These are phyloP conservation scores for Diospyros lotus DNA, from an alignment of 148 eudicot genomes.

Conservation along the genomic window DNA sequence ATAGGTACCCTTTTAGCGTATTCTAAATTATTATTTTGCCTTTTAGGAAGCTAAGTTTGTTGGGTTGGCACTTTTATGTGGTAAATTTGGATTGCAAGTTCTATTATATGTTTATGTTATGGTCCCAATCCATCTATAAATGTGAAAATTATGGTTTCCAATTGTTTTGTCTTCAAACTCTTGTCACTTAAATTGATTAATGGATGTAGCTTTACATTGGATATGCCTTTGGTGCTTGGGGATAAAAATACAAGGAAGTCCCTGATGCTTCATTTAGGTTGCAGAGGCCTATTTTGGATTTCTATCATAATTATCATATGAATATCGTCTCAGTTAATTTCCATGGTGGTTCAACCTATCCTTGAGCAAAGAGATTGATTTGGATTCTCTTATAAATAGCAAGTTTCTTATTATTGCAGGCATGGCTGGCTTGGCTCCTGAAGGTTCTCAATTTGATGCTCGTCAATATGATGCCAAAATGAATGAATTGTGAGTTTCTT, in stretches of 20 bases:
- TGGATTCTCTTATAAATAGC: neutral
- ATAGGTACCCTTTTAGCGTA: neutral
- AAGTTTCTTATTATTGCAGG: conserved; percentile 9
- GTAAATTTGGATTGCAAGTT: neutral
- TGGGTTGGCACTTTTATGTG: neutral
- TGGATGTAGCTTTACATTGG: neutral
- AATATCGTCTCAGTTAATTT: neutral
- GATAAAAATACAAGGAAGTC: too few relatives aligned
- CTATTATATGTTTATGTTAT: neutral
- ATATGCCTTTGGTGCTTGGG: neutral
- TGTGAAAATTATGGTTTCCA: neutral
- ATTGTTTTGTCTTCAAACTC: neutral
- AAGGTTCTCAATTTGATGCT: conserved; percentile 31
- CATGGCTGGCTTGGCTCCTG: conserved; percentile 21
- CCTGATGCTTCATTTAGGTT: too few relatives aligned
- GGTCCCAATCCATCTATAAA: too few relatives aligned
- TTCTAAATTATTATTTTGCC: neutral
- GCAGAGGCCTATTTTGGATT: neutral
- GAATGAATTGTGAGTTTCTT: conserved; percentile 26
- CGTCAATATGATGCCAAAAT: conserved; percentile 28
- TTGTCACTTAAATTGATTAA: neutral
- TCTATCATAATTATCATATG: neutral
- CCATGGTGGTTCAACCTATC: neutral
- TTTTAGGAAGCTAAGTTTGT: neutral
- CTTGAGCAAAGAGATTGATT: neutral